Base-by-base conservation (phyloP, 116 monocot species). In the Trichopus zeylanicus region DNA sequence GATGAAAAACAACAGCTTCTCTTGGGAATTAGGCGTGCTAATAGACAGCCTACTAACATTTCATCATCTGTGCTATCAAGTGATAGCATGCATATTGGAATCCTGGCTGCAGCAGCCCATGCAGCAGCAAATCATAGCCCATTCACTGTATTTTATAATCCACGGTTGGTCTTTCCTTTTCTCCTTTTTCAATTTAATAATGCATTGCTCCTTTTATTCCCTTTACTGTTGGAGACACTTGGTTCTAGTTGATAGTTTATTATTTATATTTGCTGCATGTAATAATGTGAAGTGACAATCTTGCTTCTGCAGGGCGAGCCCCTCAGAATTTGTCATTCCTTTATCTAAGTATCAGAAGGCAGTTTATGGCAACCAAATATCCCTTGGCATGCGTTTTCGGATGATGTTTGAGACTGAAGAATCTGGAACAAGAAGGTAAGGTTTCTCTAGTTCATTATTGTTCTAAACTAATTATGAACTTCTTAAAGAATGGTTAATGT, bases 331-430 rank as follows among this genome's bases (percentile, higher is more conserved):
- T 78, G 89, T 89, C n/a, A 65, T 89, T 63, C 85, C 89, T 51
- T 69, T 89, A 48, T 81, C 81, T 24, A 89, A 81, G 73, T 89
- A 78, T 71, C 73, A 85, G 64, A 81, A 75, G 56, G 78, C 85
- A 66, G 58, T 89, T 23, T 89, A 85, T 52, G 38, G 76, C 53
- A 78, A 78, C 31, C 84, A 85, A 59, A 61, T 89, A 62, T 81
- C 89, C 9, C 51, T 85, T n/a, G 89, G 89, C 27, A 89, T 85
- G 89, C 84, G 89, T 15, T 89, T 89, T 47, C 72, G 85, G 10
- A 85, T 85, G 89, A 70, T 79, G 78, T 89, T 89, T 59, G 89
- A 89, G 71, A 89, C 89, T 27, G 89, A 89, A 68, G 89, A 89
- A 64, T 81, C 81, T 37, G 85, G 89, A 62, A 85, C 85, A 26